Percentiles rank a stretch among this genome's conserved stretches.
Evolutionary conservation across 345 rosid genomes (phyloP).

Genomic region (Pistacia vera): DNA sequence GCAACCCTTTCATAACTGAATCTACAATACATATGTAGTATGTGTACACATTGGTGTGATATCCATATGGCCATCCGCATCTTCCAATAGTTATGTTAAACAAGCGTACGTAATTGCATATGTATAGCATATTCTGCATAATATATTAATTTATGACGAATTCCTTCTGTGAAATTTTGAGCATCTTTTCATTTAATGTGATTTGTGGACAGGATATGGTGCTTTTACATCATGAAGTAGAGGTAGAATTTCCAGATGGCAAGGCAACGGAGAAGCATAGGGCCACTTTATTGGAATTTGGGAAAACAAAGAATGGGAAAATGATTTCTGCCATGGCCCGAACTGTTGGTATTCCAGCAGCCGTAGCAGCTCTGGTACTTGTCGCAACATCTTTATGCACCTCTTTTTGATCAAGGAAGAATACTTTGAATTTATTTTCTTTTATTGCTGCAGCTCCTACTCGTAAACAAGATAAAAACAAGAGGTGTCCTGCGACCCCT

Average conservation of each 20-base stretch:
- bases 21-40: background rate
- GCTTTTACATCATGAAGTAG: constrained; percentile 85
- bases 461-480: constrained; percentile 73
- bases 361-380: constrained; percentile 85
- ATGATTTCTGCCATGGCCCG: constrained; percentile 82
- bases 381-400: constrained; percentile 1
- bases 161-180: background rate
- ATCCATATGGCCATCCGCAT: background rate
- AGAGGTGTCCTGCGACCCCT: constrained; percentile 85
- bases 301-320: constrained; percentile 58
- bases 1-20: background rate
- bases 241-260: constrained; percentile 73
- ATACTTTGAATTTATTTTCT: constrained; percentile 4
- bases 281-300: constrained; percentile 84
- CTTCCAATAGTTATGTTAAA: background rate
- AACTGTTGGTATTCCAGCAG: constrained; percentile 90
- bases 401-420: background rate
- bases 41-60: too few relatives aligned
- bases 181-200: background rate
- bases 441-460: constrained; percentile 58
- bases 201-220: constrained; percentile 80
- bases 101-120: background rate
- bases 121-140: background rate
- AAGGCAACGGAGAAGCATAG: constrained; percentile 50
- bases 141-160: background rate